Evolutionary conservation across 2,329 filamentous ascomycete species (phyloP).

Genomic region (Orbilia brochopaga): DNA sequence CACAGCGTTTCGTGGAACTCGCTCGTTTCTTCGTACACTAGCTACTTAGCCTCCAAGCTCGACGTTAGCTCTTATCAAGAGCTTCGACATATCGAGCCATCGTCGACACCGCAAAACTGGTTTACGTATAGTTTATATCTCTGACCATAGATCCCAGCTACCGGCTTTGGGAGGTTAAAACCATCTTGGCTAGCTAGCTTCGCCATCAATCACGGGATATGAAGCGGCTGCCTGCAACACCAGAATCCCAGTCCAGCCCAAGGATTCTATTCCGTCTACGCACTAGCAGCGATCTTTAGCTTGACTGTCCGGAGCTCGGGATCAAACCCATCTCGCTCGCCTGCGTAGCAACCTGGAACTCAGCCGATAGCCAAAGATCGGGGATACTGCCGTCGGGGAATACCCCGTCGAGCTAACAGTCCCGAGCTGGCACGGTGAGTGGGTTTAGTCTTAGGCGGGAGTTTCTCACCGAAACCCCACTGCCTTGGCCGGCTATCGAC

Average conservation of each 20-base stretch:
- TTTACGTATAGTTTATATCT: neutral
- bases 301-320: slow-evolving; percentile 49
- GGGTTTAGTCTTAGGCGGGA: slow-evolving; percentile 22
- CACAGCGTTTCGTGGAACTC: slow-evolving; percentile 10
- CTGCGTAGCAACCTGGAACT: slow-evolving; percentile 3
- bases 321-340: slow-evolving; percentile 47
- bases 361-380: slow-evolving; percentile 32
- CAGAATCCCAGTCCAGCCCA: slow-evolving; percentile 26
- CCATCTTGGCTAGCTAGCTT: slow-evolving; percentile 20
- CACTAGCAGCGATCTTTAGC: slow-evolving; percentile 45
- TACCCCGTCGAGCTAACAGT: slow-evolving; percentile 28
- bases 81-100: neutral
- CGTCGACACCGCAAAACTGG: neutral
- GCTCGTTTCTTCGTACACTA: neutral
- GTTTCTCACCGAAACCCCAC: slow-evolving; percentile 28
- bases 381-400: slow-evolving; percentile 44
- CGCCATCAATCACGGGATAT: slow-evolving; percentile 19
- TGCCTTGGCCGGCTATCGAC: slow-evolving; percentile 16
- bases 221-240: slow-evolving; percentile 32
- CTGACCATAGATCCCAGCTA: no score
- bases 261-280: slow-evolving; percentile 45
- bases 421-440: neutral
- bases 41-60: neutral
- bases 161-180: neutral
- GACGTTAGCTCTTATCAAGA: neutral